phyloP scores from a whole-genome alignment of 1,284 basidiomycete genomes.

The Ceratobasidium sp. region DNA sequence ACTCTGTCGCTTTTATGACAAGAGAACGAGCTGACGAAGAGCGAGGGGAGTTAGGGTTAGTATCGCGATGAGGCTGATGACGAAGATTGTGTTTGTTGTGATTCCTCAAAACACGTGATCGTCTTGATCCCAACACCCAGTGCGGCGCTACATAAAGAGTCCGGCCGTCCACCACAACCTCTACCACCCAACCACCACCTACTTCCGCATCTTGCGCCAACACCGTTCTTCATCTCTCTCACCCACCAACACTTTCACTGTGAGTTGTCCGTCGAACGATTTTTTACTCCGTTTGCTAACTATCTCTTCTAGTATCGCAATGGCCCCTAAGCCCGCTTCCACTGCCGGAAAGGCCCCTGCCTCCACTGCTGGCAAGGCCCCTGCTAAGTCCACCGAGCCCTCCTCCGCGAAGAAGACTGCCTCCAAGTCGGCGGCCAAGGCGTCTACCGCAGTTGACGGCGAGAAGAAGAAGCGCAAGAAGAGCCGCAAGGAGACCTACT shows the following conservation, averaged over 20 bases:
- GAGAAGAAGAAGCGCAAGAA: constrained; percentile 94
- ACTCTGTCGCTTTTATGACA: too few relatives aligned
- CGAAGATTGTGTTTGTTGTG: constrained; percentile 31
- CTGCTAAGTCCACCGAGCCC: constrained; percentile 65
- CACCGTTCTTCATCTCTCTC: neutral
- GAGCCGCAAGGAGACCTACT: constrained; percentile 90
- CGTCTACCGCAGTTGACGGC: constrained; percentile 57
- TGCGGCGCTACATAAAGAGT: constrained; percentile 30
- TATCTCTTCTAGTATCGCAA: constrained; percentile 52
- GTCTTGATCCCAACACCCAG: constrained; percentile 6
- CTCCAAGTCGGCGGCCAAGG: constrained; percentile 70
- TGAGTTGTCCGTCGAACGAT: neutral
- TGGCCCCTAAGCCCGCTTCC: constrained; percentile 84
- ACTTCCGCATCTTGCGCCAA: neutral
- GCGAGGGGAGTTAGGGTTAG: too few relatives aligned
- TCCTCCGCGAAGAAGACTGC: constrained; percentile 55
- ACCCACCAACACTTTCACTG: neutral
- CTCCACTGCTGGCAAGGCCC: constrained; percentile 75
- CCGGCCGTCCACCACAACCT: constrained; percentile 47
- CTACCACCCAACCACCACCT: constrained; percentile 47
- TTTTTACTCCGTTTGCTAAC: constrained; percentile 2
- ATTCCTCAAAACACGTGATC: constrained; percentile 26
- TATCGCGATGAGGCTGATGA: neutral
- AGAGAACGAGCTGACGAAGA: too few relatives aligned
- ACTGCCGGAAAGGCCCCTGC: constrained; percentile 57